Evolutionary conservation across 768 basidiomycete species (phyloP), one percentile per base, ranked within the genome.

Genomic region (Floccularia luteovirens): DNA sequence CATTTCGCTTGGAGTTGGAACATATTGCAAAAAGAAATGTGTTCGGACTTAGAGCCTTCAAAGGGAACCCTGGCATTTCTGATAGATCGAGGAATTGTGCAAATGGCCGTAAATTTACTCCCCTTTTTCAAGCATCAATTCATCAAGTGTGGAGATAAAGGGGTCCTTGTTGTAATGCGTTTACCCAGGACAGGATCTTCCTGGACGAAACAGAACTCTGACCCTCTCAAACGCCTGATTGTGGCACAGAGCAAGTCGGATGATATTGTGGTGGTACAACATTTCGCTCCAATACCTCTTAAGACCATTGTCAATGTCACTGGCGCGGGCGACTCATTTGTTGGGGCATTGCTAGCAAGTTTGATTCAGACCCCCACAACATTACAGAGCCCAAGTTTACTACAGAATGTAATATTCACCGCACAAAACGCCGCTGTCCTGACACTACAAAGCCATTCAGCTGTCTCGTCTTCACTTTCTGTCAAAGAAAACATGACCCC

Each of bases 301-400:
- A 60, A 74, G 7, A 51, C 44, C 3, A 48, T 76, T 4, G 61
- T 82, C 16, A 92, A 82, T 48, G 88, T 90, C 6, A 97, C 93
- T 0, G 94, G 94, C 1, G 92, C 89, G 1, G 93, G 93, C 0
- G 93, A 97, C 60, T 82, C 88, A 2, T 74, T 96, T 19, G 91
- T 88, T 1, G 93, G 92, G 4, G 77, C 83, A 1, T 53, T 96
- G 22, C 58, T 93, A n/a, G 83, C 90, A 4, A 64, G 66, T 6
- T 59, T 91, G n/a, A 60, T 66, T 10, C 57, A 66, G 4, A 48
- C 66, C 16, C 70, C 67, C 7, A 48, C 56, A 17, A 54, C 63
- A 3, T 75, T 85, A 43, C 57, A 63, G n/a, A 58, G 66, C 40
- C 75, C 72, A 10, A 42, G 44, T 3, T 49, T 60, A 2, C 49